Evolutionary conservation across 148 eudicot species (phyloP).

Genomic region (Rhododendron vialii): DNA sequence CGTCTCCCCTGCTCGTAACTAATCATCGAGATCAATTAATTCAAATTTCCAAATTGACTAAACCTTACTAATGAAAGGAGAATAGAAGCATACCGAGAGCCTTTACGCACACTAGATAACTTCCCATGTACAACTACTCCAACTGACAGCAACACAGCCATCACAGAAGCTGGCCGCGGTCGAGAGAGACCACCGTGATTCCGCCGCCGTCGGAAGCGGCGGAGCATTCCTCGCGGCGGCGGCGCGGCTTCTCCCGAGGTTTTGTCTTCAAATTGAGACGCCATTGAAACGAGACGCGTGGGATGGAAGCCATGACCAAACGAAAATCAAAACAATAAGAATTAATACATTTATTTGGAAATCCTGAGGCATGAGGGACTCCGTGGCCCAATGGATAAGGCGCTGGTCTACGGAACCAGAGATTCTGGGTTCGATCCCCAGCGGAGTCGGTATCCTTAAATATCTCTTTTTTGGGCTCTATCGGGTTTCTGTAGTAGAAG

Average conservation of each 20-base stretch:
- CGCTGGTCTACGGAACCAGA: conserved; percentile 99
- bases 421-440: conserved; percentile 99
- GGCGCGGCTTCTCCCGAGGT: not conserved
- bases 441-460: conserved; percentile 40
- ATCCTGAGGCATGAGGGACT: conserved; percentile 22
- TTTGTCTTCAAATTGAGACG: not conserved
- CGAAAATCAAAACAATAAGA: no score
- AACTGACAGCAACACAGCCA: not conserved
- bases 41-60: not conserved
- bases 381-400: conserved; percentile 99
- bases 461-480: not conserved
- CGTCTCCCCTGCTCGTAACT: not conserved
- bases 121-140: not conserved
- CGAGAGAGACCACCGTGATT: not conserved
- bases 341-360: no score
- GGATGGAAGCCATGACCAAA: no score
- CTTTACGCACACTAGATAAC: not conserved
- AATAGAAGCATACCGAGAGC: not conserved
- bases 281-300: not conserved
- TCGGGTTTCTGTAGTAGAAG: not conserved
- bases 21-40: not conserved
- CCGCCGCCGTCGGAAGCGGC: not conserved
- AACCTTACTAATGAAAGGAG: not conserved
- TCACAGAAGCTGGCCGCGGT: no score
- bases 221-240: not conserved